Evolutionary conservation across 768 basidiomycete genomes (phyloP).

Genomic region (Serendipita sp.): DNA sequence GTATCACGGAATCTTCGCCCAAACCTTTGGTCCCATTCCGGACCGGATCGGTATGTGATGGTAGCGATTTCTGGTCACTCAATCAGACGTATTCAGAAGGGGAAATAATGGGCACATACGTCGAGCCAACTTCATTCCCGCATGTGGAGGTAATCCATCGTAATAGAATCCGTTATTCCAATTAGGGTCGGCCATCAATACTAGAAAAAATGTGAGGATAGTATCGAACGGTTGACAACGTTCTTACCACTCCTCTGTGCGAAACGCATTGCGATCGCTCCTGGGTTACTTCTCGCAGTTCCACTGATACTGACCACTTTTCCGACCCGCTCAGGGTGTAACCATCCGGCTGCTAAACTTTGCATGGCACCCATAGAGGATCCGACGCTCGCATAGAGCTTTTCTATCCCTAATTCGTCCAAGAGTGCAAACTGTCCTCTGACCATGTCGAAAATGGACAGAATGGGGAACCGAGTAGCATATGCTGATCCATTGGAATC

Average conservation of each 20-base stretch:
- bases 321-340: conserved; percentile 73
- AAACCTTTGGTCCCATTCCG: conserved; percentile 98
- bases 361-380: conserved; percentile 98
- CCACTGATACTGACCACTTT: conserved; percentile 91
- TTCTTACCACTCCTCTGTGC: conserved; percentile 84
- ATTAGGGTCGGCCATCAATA: conserved; percentile 97
- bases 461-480: conserved; percentile 78
- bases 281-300: conserved; percentile 79
- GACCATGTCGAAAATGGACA: conserved; percentile 96
- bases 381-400: conserved; percentile 85
- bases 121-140: conserved; percentile 94
- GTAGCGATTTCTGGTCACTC: conserved; percentile 75
- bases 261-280: conserved; percentile 87
- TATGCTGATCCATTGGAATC: conserved; percentile 44
- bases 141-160: conserved; percentile 84
- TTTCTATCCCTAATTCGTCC: conserved; percentile 67
- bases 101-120: conserved; percentile 34
- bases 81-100: neutral
- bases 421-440: conserved; percentile 77
- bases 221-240: conserved; percentile 5
- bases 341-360: conserved; percentile 87
- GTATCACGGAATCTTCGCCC: conserved; percentile 49
- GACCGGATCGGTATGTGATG: conserved; percentile 96
- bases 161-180: conserved; percentile 99
- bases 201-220: conserved; percentile 24